Evolutionary conservation across 306 rosid genomes (phyloP).

Genomic region (Adenanthera pavonina): DNA sequence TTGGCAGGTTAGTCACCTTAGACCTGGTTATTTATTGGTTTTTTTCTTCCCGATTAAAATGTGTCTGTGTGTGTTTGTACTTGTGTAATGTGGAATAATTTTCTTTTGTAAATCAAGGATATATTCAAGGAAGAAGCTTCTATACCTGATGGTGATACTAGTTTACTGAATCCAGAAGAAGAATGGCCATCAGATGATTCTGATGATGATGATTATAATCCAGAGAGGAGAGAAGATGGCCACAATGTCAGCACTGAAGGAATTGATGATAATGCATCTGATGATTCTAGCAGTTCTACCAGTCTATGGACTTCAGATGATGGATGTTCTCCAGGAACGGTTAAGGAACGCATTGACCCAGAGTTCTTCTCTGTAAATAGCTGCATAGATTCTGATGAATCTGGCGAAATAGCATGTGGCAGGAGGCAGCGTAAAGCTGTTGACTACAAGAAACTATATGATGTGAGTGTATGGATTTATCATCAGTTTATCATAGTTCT

Average conservation of each 20-base stretch:
- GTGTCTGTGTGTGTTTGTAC: neutral
- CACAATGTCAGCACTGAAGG: slow-evolving; percentile 49
- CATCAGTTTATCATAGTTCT: neutral
- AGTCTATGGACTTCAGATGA: slow-evolving; percentile 60
- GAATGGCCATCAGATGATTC: slow-evolving; percentile 97
- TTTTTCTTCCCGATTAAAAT: neutral
- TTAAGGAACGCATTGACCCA: slow-evolving; percentile 43
- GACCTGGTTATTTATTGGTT: slow-evolving; percentile 5
- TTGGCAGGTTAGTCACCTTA: slow-evolving; percentile 73
- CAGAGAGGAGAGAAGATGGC: slow-evolving; percentile 67
- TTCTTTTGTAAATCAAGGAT: slow-evolving; percentile 55
- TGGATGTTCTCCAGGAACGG: slow-evolving; percentile 41
- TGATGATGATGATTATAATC: slow-evolving; percentile 87
- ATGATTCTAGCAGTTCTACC: slow-evolving; percentile 54
- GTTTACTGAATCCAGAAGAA: slow-evolving; percentile 63
- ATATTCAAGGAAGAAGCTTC: slow-evolving; percentile 90
- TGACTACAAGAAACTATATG: slow-evolving; percentile 78
- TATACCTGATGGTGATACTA: slow-evolving; percentile 61
- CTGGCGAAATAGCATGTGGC: slow-evolving; percentile 61
- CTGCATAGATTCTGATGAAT: slow-evolving; percentile 68
- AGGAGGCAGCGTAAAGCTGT: slow-evolving; percentile 75
- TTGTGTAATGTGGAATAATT: slow-evolving; percentile 29
- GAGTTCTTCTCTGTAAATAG: slow-evolving; percentile 47
- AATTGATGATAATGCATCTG: slow-evolving; percentile 49
- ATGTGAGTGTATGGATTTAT: slow-evolving; percentile 54